Conservation (phyloP, 805 yeast species). For the Candida dendrica region DNA sequence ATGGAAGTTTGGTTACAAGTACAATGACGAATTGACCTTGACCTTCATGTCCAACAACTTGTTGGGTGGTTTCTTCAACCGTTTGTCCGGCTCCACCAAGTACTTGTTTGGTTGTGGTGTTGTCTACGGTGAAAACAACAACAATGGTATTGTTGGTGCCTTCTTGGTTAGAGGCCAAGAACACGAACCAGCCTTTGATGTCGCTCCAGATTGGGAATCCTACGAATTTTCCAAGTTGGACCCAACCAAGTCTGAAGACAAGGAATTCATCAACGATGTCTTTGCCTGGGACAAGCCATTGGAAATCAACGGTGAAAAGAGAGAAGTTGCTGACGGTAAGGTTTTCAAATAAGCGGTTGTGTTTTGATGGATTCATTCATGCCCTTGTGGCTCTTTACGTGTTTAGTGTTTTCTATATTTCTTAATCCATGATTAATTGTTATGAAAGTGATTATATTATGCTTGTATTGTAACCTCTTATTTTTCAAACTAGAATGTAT, state of each 20-base stretch:
- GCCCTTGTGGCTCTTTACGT: background rate
- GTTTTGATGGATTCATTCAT: background rate
- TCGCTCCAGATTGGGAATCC: slow-evolving; percentile 99
- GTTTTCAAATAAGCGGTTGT: slow-evolving; percentile 67
- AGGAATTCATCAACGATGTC: slow-evolving; percentile 77
- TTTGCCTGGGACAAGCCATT: slow-evolving; percentile 99
- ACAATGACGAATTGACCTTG: slow-evolving; percentile 94
- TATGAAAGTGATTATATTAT: too few species aligned
- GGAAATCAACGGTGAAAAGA: slow-evolving; percentile 65
- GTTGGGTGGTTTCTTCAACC: slow-evolving; percentile 96
- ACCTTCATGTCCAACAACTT: slow-evolving; percentile 98
- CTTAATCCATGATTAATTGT: too few species aligned
- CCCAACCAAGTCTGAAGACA: slow-evolving; percentile 66
- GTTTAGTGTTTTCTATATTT: too few species aligned
- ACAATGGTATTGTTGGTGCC: slow-evolving; percentile 95
- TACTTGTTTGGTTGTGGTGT: slow-evolving; percentile 90
- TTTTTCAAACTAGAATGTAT: too few species aligned
- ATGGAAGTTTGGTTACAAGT: slow-evolving; percentile 93
- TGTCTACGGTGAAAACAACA: slow-evolving; percentile 97
- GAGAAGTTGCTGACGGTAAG: slow-evolving; percentile 95
- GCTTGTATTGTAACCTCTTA: too few species aligned
- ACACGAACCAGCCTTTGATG: slow-evolving; percentile 83
- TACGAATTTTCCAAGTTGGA: slow-evolving; percentile 80
- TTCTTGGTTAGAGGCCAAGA: slow-evolving; percentile 96
- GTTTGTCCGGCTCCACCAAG: slow-evolving; percentile 86